phyloP scores from a whole-genome alignment of 345 rosid genomes.

The Nephelium lappaceum region DNA sequence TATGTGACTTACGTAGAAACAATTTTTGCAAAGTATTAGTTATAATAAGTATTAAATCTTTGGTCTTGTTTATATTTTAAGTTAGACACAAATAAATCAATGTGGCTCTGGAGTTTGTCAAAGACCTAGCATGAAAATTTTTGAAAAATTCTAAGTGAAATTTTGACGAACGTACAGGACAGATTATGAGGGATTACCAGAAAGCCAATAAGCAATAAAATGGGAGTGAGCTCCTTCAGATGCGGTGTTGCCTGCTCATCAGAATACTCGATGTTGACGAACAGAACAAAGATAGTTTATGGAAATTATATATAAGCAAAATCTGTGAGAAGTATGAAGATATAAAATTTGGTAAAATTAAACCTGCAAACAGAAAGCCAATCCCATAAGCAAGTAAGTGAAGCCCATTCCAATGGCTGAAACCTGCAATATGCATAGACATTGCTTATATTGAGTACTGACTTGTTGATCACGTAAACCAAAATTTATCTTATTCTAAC shows the following conservation, averaged over 20 bases:
- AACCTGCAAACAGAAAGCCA: slow-evolving; percentile 57
- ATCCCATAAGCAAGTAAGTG: slow-evolving; percentile 35
- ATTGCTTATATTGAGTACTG: not conserved
- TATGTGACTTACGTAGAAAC: not conserved
- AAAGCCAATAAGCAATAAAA: slow-evolving; percentile 34
- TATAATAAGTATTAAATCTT: too few species aligned
- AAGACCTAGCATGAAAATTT: too few species aligned
- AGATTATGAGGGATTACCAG: slow-evolving; percentile 33
- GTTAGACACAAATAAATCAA: too few species aligned
- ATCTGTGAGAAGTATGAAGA: too few species aligned
- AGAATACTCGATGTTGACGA: not conserved
- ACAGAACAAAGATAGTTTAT: too few species aligned
- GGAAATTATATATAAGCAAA: not conserved
- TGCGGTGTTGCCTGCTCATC: slow-evolving; percentile 23
- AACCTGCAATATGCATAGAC: slow-evolving; percentile 33
- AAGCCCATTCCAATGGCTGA: slow-evolving; percentile 53
- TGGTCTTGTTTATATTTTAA: not conserved
- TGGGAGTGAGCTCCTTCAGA: slow-evolving; percentile 31
- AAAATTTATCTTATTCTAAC: slow-evolving; percentile 7
- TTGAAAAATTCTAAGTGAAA: too few species aligned
- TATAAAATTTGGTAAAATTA: not conserved
- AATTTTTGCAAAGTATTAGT: too few species aligned
- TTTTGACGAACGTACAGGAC: not conserved
- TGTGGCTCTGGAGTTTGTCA: too few species aligned
- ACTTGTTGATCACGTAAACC: not conserved